phyloP scores from a whole-genome alignment of 495 filamentous ascomycete genomes.

The Aspergillus biplanus region DNA sequence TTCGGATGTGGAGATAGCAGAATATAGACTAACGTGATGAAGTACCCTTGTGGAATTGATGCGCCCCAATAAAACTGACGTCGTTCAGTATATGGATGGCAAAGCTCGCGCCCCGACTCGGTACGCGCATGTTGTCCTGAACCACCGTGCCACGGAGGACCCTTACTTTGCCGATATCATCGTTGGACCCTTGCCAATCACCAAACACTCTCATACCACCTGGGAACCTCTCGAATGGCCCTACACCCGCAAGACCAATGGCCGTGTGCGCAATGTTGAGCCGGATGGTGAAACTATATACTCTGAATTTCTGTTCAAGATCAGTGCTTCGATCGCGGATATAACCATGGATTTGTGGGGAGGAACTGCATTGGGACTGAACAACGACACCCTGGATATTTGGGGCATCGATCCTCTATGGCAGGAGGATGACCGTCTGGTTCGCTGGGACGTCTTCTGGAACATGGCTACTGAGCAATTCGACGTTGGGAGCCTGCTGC shows the following conservation, averaged over 20 bases:
- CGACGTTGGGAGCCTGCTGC: conserved; percentile 18
- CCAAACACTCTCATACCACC: background rate
- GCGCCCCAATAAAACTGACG: conserved; percentile 24
- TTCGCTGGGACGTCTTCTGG: conserved; percentile 27
- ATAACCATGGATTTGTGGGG: conserved; percentile 24
- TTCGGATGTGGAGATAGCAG: background rate
- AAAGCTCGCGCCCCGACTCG: conserved; percentile 2
- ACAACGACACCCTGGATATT: conserved; percentile 24
- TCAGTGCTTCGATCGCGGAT: conserved; percentile 20
- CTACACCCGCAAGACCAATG: conserved; percentile 22
- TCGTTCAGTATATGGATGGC: conserved; percentile 16
- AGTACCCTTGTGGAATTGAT: conserved; percentile 24
- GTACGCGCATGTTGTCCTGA: conserved; percentile 22
- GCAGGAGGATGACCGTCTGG: conserved; percentile 22
- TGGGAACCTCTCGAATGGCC: conserved; percentile 21
- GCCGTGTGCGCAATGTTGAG: conserved; percentile 23
- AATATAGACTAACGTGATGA: background rate
- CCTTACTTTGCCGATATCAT: conserved; percentile 22
- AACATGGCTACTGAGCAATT: conserved; percentile 20
- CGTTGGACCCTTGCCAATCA: conserved; percentile 21
- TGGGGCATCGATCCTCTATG: conserved; percentile 24
- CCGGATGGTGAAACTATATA: conserved; percentile 20
- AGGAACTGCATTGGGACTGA: conserved; percentile 21
- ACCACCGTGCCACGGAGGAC: conserved; percentile 21
- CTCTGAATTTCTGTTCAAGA: conserved; percentile 23